Evolutionary conservation across 768 basidiomycete species (phyloP).

Genomic region (Dentipellis sp.): DNA sequence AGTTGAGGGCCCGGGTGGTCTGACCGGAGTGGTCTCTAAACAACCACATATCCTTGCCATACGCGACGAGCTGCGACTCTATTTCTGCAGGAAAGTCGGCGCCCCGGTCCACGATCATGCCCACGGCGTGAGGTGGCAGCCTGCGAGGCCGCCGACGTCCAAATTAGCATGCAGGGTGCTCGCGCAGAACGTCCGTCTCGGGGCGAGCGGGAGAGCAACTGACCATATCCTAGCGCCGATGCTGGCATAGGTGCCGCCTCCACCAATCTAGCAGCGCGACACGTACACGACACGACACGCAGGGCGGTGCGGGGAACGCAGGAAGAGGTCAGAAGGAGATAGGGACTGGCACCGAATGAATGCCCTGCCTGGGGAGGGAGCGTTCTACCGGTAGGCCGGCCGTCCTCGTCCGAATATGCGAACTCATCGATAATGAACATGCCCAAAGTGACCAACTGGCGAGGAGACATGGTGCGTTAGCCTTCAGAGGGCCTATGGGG

Average conservation of each 20-base stretch:
- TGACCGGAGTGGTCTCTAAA: constrained; percentile 49
- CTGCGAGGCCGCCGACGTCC: constrained; percentile 24
- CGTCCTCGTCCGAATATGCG: constrained; percentile 47
- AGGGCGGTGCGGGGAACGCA: background rate
- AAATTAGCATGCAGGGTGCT: background rate
- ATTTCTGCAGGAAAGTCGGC: constrained; percentile 60
- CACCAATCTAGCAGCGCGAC: constrained; percentile 62
- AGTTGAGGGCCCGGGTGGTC: constrained; percentile 72
- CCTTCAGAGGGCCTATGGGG: background rate
- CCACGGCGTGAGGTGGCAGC: constrained; percentile 54
- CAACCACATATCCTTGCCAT: constrained; percentile 71
- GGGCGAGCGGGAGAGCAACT: background rate
- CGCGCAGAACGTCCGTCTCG: background rate
- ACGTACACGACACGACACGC: too few species aligned
- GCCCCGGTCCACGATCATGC: constrained; percentile 83
- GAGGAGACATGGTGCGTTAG: background rate
- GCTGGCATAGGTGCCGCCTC: constrained; percentile 76
- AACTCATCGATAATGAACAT: constrained; percentile 91
- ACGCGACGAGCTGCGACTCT: constrained; percentile 43
- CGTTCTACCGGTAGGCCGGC: constrained; percentile 36
- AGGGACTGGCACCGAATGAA: constrained; percentile 17
- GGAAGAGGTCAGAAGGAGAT: background rate
- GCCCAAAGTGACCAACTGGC: constrained; percentile 58
- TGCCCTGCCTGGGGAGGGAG: constrained; percentile 38
- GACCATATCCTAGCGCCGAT: constrained; percentile 82